Conservation (phyloP, 345 rosid species). For the Populus euphratica region DNA sequence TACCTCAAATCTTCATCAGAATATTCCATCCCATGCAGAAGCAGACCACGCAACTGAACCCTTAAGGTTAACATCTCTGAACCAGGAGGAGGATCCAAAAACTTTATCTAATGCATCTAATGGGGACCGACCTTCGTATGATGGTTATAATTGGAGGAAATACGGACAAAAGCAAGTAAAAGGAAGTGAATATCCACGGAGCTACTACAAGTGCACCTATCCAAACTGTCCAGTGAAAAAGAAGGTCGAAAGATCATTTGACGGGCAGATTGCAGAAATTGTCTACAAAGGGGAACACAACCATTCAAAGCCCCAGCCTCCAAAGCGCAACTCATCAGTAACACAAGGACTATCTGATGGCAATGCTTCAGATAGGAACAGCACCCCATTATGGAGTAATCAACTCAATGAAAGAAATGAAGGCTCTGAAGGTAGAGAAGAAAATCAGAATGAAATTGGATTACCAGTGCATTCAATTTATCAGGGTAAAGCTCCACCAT, state of each 20-base stretch:
- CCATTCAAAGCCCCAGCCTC: constrained; percentile 76
- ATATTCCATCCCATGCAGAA: constrained; percentile 27
- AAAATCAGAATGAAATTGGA: constrained; percentile 36
- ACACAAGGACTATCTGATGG: constrained; percentile 45
- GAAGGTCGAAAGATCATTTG: constrained; percentile 87
- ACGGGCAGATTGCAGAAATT: constrained; percentile 86
- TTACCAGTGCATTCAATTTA: constrained; percentile 20
- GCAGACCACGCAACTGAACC: constrained; percentile 30
- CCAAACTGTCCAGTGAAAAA: constrained; percentile 88
- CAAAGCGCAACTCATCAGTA: constrained; percentile 49
- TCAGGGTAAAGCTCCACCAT: constrained; percentile 26
- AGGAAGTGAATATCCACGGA: constrained; percentile 93
- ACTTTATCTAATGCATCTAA: constrained; percentile 18
- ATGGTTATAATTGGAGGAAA: constrained; percentile 98
- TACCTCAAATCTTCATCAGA: constrained; percentile 25
- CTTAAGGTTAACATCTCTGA: constrained; percentile 27
- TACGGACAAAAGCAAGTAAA: constrained; percentile 98
- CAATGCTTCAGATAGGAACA: constrained; percentile 34
- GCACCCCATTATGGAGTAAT: constrained; percentile 27
- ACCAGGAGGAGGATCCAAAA: constrained; percentile 45
- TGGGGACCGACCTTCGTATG: constrained; percentile 61
- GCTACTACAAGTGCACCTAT: constrained; percentile 93
- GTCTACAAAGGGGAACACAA: constrained; percentile 94
- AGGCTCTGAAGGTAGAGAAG: constrained; percentile 39
- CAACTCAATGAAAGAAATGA: constrained; percentile 43